Base-by-base conservation (phyloP, 1,284 basidiomycete genomes). In the Cryptococcus floricola region DNA sequence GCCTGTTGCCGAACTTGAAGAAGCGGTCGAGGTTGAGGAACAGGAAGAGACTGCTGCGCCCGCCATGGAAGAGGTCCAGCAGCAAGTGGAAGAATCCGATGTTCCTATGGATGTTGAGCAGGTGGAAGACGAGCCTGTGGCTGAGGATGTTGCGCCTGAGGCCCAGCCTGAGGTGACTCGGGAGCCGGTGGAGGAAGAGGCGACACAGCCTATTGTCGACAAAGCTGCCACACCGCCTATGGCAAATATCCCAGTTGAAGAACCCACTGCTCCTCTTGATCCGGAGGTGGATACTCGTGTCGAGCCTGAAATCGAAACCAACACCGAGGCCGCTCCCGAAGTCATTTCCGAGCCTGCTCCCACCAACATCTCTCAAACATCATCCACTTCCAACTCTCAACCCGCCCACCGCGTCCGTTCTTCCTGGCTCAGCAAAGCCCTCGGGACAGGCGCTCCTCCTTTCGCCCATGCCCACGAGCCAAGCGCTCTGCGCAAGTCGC, bases 391-490 rank as follows among this genome's bases (percentile, higher is more conserved):
- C 23, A n/a, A 43, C 14, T 16, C 58, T 2, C 51, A 62, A 19
- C 66, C 70, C 2, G 48, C 62, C 2, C 64, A 64, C 7, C 66
- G 69, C 58, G 71, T 73, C 48, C 70, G 71, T 45, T 72, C 68
- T 6, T 77, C 75, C 2, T 75, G 72, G 75, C 68, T 75, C 16
- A 66, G 53, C 53, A 71, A 72, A 60, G 75, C 73, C 18, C 69
- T 74, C 19, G 72, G 69, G 6, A 60, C 63, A 23, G 67, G 61
- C 46, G 54, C 68, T 10, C 59, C 66, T 8, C 66, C 67, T 1
- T 46, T 64, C 43, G 41, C 60, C 13, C 52, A 52, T 16, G 27
- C 42, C 1, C 37, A 16, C 13, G 59, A 58, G 6, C 12, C 41
- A 0, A 52, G 16, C 27, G 47, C 39, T 14, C 9, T 52, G 10